Conservation (phyloP, 805 yeast genomes). For the Candida coquimbonensis region DNA sequence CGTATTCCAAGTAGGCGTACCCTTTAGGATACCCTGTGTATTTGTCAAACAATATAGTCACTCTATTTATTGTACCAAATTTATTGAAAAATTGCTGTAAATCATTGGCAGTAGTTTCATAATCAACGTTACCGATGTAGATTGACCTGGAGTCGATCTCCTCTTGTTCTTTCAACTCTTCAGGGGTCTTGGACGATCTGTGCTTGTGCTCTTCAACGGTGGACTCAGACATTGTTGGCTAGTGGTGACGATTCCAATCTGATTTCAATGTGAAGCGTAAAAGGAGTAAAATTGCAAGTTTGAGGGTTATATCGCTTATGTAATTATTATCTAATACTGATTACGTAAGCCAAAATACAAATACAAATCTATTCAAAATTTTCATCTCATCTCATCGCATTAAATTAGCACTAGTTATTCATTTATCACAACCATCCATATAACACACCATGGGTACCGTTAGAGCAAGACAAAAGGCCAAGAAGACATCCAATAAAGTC, state of each 20-base stretch:
- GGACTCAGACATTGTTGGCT: too few species aligned
- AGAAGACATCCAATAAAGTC: slow-evolving; percentile 61
- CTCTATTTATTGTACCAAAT: slow-evolving; percentile 42
- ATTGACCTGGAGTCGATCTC: slow-evolving; percentile 48
- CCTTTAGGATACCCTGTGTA: slow-evolving; percentile 45
- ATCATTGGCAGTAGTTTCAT: slow-evolving; percentile 41
- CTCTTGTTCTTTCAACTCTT: slow-evolving; percentile 28
- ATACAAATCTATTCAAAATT: too few species aligned
- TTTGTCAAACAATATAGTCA: slow-evolving; percentile 43
- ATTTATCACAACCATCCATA: too few species aligned
- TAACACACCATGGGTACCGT: slow-evolving; percentile 53
- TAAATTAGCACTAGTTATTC: too few species aligned
- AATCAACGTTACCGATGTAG: slow-evolving; percentile 46
- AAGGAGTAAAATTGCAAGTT: too few species aligned
- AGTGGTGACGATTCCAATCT: too few species aligned
- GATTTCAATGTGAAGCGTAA: too few species aligned
- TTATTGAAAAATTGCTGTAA: slow-evolving; percentile 39
- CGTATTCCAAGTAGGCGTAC: slow-evolving; percentile 59
- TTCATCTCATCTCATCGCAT: too few species aligned
- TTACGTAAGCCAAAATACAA: too few species aligned
- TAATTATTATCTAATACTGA: too few species aligned
- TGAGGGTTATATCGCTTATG: too few species aligned
- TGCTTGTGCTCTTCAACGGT: background rate
- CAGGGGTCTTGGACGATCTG: slow-evolving; percentile 19
- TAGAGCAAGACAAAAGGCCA: slow-evolving; percentile 78